Evolutionary conservation across 495 filamentous ascomycete genomes (phyloP).

Genomic region (Cryomyces minteri): DNA sequence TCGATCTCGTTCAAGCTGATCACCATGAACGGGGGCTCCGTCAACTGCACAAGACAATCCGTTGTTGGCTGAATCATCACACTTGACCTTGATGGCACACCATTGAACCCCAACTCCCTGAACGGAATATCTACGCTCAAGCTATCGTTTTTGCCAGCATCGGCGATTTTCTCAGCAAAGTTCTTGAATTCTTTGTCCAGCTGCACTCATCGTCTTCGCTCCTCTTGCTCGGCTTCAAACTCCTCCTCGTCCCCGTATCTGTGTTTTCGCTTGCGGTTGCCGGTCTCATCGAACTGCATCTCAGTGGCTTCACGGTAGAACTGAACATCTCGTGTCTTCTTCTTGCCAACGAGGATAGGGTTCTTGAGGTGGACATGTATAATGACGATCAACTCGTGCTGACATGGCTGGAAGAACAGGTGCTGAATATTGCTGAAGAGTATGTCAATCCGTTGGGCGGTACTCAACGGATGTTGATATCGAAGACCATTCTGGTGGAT

Average conservation of each 20-base stretch:
- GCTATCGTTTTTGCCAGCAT: conserved; percentile 60
- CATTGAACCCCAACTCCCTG: conserved; percentile 89
- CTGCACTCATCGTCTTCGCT: conserved; percentile 72
- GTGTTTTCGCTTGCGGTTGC: conserved; percentile 92
- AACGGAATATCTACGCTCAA: conserved; percentile 92
- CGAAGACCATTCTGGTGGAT: conserved; percentile 98
- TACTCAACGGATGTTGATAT: conserved; percentile 74
- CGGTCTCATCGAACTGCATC: conserved; percentile 97
- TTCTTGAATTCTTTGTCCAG: conserved; percentile 90
- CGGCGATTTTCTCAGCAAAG: conserved; percentile 94
- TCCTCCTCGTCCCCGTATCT: conserved; percentile 99
- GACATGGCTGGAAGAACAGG: conserved; percentile 94
- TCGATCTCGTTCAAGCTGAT: conserved; percentile 92
- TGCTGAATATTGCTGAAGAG: conserved; percentile 98
- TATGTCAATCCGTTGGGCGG: conserved; percentile 70
- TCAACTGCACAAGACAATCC: conserved; percentile 94
- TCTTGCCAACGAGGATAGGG: conserved; percentile 95
- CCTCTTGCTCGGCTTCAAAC: conserved; percentile 96
- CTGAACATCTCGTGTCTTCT: conserved; percentile 96
- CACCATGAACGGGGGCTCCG: conserved; percentile 90
- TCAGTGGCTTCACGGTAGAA: conserved; percentile 98
- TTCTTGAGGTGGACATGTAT: conserved; percentile 97
- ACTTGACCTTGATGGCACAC: conserved; percentile 87
- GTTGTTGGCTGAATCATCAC: conserved; percentile 92
- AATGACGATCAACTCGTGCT: conserved; percentile 89